Evolutionary conservation across 371 early-diverging fungal genomes (phyloP).

Genomic region (Encephalitozoon cuniculi): DNA sequence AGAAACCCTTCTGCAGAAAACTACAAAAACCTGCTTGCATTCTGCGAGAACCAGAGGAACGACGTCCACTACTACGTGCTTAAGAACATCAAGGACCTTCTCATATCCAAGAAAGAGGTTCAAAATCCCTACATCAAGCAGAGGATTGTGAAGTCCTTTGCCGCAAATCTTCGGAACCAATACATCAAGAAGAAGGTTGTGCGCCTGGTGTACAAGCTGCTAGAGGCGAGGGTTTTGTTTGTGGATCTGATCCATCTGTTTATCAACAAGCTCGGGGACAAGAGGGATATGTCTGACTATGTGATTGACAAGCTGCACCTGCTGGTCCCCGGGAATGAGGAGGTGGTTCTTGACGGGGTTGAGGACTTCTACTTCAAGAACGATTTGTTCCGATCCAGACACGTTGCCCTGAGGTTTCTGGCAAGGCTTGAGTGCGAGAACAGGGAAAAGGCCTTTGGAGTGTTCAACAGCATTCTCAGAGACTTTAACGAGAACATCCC

Average conservation of each 20-base stretch:
- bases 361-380: constrained; percentile 55
- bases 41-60: constrained; percentile 46
- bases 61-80: constrained; percentile 40
- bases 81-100: constrained; percentile 41
- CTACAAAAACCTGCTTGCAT: constrained; percentile 34
- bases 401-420: constrained; percentile 32
- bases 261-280: constrained; percentile 36
- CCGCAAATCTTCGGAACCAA: constrained; percentile 32
- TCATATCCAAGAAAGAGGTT: constrained; percentile 18
- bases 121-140: constrained; percentile 31
- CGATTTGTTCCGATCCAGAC: constrained; percentile 29
- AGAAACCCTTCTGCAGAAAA: constrained; percentile 36
- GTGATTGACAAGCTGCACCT: constrained; percentile 8
- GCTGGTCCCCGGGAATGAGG: constrained; percentile 5
- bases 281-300: constrained; percentile 8
- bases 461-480: constrained; percentile 19
- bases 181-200: constrained; percentile 48
- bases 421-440: neutral
- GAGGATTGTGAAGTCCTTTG: constrained; percentile 41
- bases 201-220: constrained; percentile 23
- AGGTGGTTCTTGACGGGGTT: constrained; percentile 25
- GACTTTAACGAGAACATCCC: constrained; percentile 10
- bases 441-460: neutral
- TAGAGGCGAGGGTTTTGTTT: constrained; percentile 27
- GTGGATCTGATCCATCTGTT: constrained; percentile 38